These are phyloP conservation scores for Fusarium virguliforme DNA, from an alignment of 2,329 filamentous ascomycete genomes.

Conservation along the genomic window DNA sequence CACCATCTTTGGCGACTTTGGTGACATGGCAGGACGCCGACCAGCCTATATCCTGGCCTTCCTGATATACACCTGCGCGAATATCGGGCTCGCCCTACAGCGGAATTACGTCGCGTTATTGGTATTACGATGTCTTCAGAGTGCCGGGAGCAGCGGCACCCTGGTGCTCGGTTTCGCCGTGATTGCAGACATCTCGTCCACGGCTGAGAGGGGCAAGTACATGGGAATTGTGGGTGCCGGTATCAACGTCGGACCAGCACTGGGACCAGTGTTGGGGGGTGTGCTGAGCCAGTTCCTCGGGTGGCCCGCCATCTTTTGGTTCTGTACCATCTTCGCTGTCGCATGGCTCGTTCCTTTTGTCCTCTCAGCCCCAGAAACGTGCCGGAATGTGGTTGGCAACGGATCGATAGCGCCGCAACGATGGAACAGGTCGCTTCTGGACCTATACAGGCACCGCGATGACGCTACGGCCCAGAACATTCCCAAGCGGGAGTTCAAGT, in stretches of 20 bases:
- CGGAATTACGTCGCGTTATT: constrained; percentile 71
- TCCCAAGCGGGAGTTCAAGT: constrained; percentile 61
- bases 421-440: constrained; percentile 72
- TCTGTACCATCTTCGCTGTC: constrained; percentile 70
- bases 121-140: constrained; percentile 75
- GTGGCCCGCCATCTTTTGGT: constrained; percentile 81
- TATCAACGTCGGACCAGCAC: constrained; percentile 69
- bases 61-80: constrained; percentile 70
- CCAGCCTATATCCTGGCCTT: constrained; percentile 74
- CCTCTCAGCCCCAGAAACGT: constrained; percentile 73
- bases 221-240: constrained; percentile 77
- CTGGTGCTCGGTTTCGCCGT: constrained; percentile 81
- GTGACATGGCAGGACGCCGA: constrained; percentile 73
- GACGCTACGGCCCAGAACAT: constrained; percentile 55
- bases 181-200: constrained; percentile 79
- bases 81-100: constrained; percentile 73
- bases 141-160: constrained; percentile 76
- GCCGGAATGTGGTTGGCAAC: constrained; percentile 73
- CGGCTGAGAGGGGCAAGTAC: constrained; percentile 79
- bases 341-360: constrained; percentile 69
- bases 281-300: constrained; percentile 74
- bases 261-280: constrained; percentile 76
- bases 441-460: constrained; percentile 62
- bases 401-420: constrained; percentile 72
- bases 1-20: constrained; percentile 73